Base-by-base conservation (phyloP, 2,329 filamentous ascomycete genomes). In the Neopestalotiopsis sp. region DNA sequence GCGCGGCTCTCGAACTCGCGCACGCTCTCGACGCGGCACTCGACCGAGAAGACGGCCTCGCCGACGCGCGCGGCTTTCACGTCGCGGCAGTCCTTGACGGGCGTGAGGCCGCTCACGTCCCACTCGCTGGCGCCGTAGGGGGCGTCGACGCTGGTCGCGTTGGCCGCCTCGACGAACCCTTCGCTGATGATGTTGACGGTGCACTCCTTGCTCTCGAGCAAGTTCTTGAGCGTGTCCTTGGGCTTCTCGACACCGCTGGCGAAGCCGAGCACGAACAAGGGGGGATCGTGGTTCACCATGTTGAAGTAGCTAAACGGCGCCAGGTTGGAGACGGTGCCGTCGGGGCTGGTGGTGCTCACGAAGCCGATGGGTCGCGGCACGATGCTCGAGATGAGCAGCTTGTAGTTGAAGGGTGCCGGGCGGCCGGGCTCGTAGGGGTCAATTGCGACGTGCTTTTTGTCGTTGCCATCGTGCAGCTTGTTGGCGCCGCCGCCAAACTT, bases 241-340 rank as follows among this genome's bases (percentile, higher is more conserved):
- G 91, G 89, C 4, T 83, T 80, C 5, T 78, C 80, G 6, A 85
- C 73, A 4, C 80, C 70, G 17, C 80, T 78, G 5, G 84, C 75
- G 76, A 89, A 84, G 58, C 88, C 87, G 34, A 90, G 82, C 9
- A 89, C 87, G 79, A 98, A 97, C 58, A 97, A 84, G 0, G 95
- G 95, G 4, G 95, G 95, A 78, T 98, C 95, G 78, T 96, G 92
- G 79, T 90, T 90, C 73, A 97, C 86, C 71, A 97, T 81, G 78
- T 94, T 92, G 79, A 94, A 94, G 83, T 96, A 98, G 76, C 89
- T 92, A 80, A 96, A 97, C 0, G 94, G 95, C 0, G 95, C 94
- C 2, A 98, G 86, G 81, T 98, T 98, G 17, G 78, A 85, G 72
- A 72, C 84, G 42, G 76, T 80, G 28, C 92, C 93, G 75, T 94